Base-by-base conservation (phyloP, 139 green algal species). In the Pleodorina starrii region DNA sequence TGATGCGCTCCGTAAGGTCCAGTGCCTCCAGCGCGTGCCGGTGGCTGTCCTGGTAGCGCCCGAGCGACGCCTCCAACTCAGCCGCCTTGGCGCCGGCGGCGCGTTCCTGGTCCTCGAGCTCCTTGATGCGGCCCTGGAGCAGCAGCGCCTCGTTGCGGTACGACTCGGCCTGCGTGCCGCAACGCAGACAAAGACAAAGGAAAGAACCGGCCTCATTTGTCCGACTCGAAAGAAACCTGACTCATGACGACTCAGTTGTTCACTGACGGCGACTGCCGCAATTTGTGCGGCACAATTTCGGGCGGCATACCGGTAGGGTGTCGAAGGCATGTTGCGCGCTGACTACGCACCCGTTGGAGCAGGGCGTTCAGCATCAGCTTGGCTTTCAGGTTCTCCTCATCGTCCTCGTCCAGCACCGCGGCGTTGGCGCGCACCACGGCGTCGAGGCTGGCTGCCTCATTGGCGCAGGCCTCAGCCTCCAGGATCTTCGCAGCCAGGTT, bases 331-430 rank as follows among this genome's bases (percentile, higher is more conserved):
- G n/a, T n/a, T n/a, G n/a, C n/a, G n/a, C n/a, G n/a, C n/a, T n/a
- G n/a, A n/a, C n/a, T 32, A 66, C 54, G 54, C 14, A 89, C 84
- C 84, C 59, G n/a, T 16, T 89, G 84, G 2, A 89, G 84, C 25
- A 89, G 84, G 10, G 84, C 84, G 27, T 89, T 89, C 63, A 89
- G 19, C 84, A 89, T 89, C 16, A 89, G 84, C 40, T 89, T 89
- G 36, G 51, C 25, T 42, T 89, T 89, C 0, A 89, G 36, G 29
- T 25, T 59, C 69, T 82, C 84, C 71, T 89, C 84, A 17, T 59
- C 50, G 14, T 89, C 84, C 9, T 89, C 84, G 17, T 89, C 69
- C 16, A 69, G 5, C 4, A 27, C 43, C 0, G 32, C 48, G 2
- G 43, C 69, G 16, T 14, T 17, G 0, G 46, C 14, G 0, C 35